Evolutionary conservation across 306 rosid species (phyloP).

Genomic region (Gynostemma pentaphyllum): DNA sequence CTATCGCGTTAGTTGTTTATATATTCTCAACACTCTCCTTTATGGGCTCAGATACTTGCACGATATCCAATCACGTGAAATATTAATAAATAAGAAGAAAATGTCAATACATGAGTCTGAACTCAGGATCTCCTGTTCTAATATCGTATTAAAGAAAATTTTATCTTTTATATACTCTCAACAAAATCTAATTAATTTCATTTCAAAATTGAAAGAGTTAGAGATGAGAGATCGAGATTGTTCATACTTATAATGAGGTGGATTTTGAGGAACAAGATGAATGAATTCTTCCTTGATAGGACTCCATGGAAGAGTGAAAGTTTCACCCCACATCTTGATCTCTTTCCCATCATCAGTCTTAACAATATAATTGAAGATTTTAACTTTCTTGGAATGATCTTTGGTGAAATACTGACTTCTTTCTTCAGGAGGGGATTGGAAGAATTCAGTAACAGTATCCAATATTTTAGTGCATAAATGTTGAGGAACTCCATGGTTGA

Average conservation of each 20-base stretch:
- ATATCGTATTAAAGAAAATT: too few species aligned
- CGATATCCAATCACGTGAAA: too few species aligned
- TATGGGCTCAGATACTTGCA: too few species aligned
- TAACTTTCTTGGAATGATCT: slow-evolving; percentile 22
- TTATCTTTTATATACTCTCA: too few species aligned
- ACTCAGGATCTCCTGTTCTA: too few species aligned
- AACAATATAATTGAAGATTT: slow-evolving; percentile 17
- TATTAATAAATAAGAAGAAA: too few species aligned
- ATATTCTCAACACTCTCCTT: too few species aligned
- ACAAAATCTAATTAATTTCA: too few species aligned
- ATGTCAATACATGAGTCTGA: too few species aligned
- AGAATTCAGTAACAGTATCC: slow-evolving; percentile 20
- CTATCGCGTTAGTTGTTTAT: too few species aligned
- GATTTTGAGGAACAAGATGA: slow-evolving; percentile 21
- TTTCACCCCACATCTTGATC: slow-evolving; percentile 41
- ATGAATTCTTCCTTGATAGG: slow-evolving; percentile 16
- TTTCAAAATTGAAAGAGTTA: too few species aligned
- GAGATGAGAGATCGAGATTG: too few species aligned
- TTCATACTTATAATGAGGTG: slow-evolving; percentile 21
- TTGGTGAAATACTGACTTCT: slow-evolving; percentile 17
- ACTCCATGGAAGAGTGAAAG: slow-evolving; percentile 29
- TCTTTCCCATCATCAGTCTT: slow-evolving; percentile 14
- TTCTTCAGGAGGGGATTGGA: slow-evolving; percentile 25
- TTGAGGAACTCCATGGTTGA: slow-evolving; percentile 38
- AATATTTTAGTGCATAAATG: slow-evolving; percentile 21